These are phyloP conservation scores for Fusarium marasasianum DNA, from an alignment of 2,329 filamentous ascomycete species.

Conservation along the genomic window DNA sequence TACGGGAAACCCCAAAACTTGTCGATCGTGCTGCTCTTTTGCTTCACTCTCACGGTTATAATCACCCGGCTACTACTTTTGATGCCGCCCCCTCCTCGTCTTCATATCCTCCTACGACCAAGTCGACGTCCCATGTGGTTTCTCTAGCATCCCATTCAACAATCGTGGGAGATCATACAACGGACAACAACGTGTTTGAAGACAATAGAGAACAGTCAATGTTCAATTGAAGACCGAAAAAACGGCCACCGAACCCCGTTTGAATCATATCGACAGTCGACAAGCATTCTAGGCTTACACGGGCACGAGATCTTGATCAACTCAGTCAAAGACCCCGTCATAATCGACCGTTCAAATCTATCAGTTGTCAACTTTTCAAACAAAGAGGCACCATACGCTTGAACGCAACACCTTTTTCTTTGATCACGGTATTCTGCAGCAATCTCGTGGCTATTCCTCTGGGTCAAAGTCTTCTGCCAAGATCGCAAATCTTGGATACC, in stretches of 20 bases:
- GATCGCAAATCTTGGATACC: constrained; percentile 19
- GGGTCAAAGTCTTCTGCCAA: constrained; percentile 13
- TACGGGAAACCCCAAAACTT: background rate
- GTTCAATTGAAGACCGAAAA: constrained; percentile 6
- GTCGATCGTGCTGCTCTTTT: constrained; percentile 10
- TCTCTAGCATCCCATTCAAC: constrained; percentile 10
- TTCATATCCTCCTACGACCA: constrained; percentile 27
- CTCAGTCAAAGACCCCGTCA: constrained; percentile 2
- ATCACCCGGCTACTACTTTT: constrained; percentile 22
- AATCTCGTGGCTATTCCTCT: constrained; percentile 15
- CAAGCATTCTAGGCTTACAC: constrained; percentile 23
- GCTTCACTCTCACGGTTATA: constrained; percentile 18
- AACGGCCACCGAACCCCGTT: constrained; percentile 19
- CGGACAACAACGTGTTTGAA: background rate
- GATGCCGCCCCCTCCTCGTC: constrained; percentile 34
- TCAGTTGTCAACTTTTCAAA: constrained; percentile 14
- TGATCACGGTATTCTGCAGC: constrained; percentile 26
- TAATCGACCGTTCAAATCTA: constrained; percentile 7
- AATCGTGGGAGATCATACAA: constrained; percentile 3
- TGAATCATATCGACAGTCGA: constrained; percentile 19
- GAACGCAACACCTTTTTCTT: constrained; percentile 8
- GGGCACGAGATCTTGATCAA: constrained; percentile 34
- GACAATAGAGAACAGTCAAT: background rate
- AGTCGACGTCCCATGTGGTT: constrained; percentile 23
- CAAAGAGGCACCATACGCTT: background rate